These are phyloP conservation scores for Aspergillus arachidicola DNA, from an alignment of 2,329 filamentous ascomycete species.

Conservation along the genomic window DNA sequence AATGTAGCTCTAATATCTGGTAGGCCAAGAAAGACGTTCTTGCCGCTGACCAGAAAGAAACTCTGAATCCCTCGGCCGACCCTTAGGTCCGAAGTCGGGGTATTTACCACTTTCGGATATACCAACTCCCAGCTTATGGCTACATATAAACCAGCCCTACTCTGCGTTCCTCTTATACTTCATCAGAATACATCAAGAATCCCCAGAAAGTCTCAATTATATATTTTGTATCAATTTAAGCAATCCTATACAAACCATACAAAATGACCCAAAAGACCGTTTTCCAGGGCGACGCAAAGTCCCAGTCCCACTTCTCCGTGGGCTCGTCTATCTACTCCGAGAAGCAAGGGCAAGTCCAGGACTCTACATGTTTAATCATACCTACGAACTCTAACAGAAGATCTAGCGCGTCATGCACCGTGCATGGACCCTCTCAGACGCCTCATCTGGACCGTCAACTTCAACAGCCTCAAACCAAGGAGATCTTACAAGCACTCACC, in stretches of 20 bases:
- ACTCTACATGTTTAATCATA: neutral
- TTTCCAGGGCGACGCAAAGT: neutral
- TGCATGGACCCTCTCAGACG: neutral
- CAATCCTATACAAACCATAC: neutral
- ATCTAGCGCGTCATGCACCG: neutral
- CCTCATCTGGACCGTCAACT: neutral
- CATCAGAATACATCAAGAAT: neutral
- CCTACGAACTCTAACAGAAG: neutral
- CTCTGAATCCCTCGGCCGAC: neutral
- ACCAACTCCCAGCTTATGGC: neutral
- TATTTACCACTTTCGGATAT: neutral
- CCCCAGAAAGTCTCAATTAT: neutral
- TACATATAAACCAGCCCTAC: neutral
- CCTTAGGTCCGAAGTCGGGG: neutral
- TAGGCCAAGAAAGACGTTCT: too few relatives aligned
- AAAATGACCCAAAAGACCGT: neutral
- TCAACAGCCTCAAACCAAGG: neutral
- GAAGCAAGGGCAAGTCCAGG: neutral
- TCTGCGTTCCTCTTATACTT: neutral
- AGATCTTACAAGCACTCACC: neutral
- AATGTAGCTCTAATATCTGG: neutral
- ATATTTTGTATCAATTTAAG: accelerated
- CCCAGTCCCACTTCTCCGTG: neutral
- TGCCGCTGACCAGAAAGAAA: neutral
- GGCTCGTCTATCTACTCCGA: neutral